phyloP scores from a whole-genome alignment of 2,329 filamentous ascomycete genomes.

The Penicillium oxalicum region DNA sequence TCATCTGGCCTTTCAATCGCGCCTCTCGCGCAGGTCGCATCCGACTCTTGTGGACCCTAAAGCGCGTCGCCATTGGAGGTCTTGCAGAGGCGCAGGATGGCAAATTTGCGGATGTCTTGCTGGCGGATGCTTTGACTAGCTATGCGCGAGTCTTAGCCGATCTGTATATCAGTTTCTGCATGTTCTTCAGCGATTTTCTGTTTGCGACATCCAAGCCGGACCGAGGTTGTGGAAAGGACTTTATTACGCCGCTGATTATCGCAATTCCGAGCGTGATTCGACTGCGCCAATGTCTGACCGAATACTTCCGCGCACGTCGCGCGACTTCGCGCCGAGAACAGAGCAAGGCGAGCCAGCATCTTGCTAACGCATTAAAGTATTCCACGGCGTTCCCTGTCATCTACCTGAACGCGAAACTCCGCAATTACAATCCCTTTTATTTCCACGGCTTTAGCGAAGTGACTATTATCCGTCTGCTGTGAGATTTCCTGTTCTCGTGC shows the following conservation, averaged over 20 bases:
- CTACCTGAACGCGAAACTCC: constrained; percentile 67
- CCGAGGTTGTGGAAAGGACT: constrained; percentile 69
- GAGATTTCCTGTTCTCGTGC: constrained; percentile 15
- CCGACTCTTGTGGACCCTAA: constrained; percentile 68
- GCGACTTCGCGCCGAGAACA: constrained; percentile 36
- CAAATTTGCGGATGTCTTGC: constrained; percentile 88
- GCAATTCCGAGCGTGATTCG: constrained; percentile 78
- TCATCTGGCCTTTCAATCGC: constrained; percentile 66
- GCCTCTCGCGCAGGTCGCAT: constrained; percentile 65
- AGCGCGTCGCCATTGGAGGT: constrained; percentile 75
- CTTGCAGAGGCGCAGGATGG: constrained; percentile 80
- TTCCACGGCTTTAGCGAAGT: constrained; percentile 49
- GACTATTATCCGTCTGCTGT: constrained; percentile 53
- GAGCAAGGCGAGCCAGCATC: constrained; percentile 77
- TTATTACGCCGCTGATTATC: constrained; percentile 79
- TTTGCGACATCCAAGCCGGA: constrained; percentile 77
- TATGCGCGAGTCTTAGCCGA: constrained; percentile 91
- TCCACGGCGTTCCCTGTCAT: constrained; percentile 91
- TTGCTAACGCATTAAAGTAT: constrained; percentile 94
- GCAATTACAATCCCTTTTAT: constrained; percentile 51
- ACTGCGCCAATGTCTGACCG: constrained; percentile 83
- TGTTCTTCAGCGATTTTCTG: constrained; percentile 69
- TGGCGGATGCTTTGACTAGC: constrained; percentile 90
- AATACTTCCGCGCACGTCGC: constrained; percentile 68
- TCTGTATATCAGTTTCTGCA: constrained; percentile 81